Conservation (phyloP, 2,329 filamentous ascomycete species). For the Bipolaris victoriae region DNA sequence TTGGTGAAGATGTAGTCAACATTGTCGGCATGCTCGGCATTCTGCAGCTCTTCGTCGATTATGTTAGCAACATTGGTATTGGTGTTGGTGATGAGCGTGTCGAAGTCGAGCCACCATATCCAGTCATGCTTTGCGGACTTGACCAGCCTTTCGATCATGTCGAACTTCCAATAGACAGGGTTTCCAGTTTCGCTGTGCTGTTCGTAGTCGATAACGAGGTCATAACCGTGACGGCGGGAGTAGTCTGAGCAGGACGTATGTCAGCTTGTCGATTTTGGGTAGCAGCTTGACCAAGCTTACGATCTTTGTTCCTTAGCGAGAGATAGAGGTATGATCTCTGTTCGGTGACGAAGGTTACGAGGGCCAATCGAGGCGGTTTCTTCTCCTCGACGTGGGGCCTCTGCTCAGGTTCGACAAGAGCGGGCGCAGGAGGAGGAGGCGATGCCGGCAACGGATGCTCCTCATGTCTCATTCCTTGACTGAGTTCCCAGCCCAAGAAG, state of each 20-base stretch:
- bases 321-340: slow-evolving; percentile 47
- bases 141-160: slow-evolving; percentile 48
- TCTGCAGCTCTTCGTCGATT: slow-evolving; percentile 42
- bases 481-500: slow-evolving; percentile 42
- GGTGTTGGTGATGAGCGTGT: slow-evolving; percentile 51
- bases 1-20: slow-evolving; percentile 49
- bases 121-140: slow-evolving; percentile 47
- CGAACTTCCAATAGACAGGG: slow-evolving; percentile 47
- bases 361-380: slow-evolving; percentile 36
- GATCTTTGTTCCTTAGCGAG: slow-evolving; percentile 48
- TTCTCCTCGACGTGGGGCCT: slow-evolving; percentile 12
- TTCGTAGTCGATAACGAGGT: slow-evolving; percentile 51
- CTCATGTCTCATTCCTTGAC: slow-evolving; percentile 28
- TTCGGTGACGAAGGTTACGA: slow-evolving; percentile 48
- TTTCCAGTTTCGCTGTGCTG: slow-evolving; percentile 35
- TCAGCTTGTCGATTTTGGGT: neutral
- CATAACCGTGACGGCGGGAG: slow-evolving; percentile 49
- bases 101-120: slow-evolving; percentile 54
- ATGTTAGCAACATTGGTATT: slow-evolving; percentile 45
- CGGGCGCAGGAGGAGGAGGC: slow-evolving; percentile 5
- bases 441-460: slow-evolving; percentile 14
- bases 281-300: slow-evolving; percentile 27
- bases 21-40: slow-evolving; percentile 36
- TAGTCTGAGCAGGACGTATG: slow-evolving; percentile 39
- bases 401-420: slow-evolving; percentile 4